These are phyloP conservation scores for Clavariopsis aquatica DNA, from an alignment of 495 filamentous ascomycete species.

Conservation along the genomic window DNA sequence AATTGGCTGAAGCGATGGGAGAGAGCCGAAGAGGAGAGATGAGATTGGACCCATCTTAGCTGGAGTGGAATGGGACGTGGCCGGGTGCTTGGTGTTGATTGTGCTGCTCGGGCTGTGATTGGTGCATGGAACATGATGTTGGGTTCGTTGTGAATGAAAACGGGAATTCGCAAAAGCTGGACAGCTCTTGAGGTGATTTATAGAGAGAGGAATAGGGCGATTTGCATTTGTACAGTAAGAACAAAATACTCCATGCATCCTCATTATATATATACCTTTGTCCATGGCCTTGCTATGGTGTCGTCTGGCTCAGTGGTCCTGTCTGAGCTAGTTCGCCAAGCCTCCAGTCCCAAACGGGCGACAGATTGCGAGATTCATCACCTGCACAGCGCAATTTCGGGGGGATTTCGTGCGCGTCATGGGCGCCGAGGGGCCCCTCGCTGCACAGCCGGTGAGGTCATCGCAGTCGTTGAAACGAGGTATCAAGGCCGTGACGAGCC, in stretches of 20 bases:
- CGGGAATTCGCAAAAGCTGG: background rate
- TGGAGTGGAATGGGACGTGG: background rate
- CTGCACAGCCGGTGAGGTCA: background rate
- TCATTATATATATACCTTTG: background rate
- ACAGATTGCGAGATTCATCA: conserved; percentile 5
- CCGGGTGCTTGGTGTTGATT: background rate
- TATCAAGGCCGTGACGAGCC: background rate
- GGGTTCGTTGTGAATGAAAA: background rate
- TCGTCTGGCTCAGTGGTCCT: background rate
- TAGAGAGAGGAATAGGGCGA: too few relatives aligned
- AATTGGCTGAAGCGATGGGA: background rate
- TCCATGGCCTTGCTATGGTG: background rate
- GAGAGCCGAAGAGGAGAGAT: background rate
- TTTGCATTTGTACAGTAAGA: too few relatives aligned
- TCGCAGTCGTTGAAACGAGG: background rate
- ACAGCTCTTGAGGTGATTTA: too few relatives aligned
- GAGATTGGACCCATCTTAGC: background rate
- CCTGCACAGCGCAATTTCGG: conserved; percentile 1
- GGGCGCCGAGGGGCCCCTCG: background rate
- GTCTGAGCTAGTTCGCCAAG: background rate
- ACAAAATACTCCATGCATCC: too few relatives aligned
- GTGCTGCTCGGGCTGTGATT: background rate
- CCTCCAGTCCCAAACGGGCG: background rate
- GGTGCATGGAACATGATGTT: background rate
- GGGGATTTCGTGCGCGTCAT: background rate